phyloP scores from a whole-genome alignment of 495 filamentous ascomycete species.

The Cladorrhinum samala region DNA sequence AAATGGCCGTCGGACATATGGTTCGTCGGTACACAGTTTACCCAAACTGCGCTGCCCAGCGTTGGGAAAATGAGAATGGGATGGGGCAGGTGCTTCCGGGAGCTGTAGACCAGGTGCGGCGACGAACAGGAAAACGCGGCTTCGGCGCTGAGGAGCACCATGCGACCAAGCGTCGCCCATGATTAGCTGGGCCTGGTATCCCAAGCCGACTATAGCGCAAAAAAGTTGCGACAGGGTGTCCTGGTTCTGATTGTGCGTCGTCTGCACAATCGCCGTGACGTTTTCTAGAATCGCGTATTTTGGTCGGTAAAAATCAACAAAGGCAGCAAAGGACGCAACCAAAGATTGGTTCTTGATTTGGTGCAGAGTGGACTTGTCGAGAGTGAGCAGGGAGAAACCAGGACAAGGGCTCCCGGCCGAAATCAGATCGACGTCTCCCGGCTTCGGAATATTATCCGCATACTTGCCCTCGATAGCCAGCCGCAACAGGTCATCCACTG shows the following conservation, averaged over 20 bases:
- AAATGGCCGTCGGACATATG: constrained; percentile 48
- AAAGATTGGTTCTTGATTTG: constrained; percentile 61
- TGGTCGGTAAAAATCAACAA: constrained; percentile 66
- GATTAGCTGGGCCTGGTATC: constrained; percentile 62
- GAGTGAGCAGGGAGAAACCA: constrained; percentile 61
- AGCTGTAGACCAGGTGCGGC: constrained; percentile 55
- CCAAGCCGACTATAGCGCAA: constrained; percentile 62
- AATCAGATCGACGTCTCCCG: constrained; percentile 62
- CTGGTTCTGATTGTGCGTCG: constrained; percentile 31
- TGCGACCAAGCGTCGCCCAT: constrained; percentile 62
- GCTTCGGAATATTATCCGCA: constrained; percentile 38
- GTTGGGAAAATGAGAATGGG: constrained; percentile 52
- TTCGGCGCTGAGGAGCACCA: constrained; percentile 56
- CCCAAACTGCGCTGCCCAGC: constrained; percentile 40
- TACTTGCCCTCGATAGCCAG: constrained; percentile 48
- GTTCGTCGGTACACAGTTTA: constrained; percentile 51
- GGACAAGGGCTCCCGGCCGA: constrained; percentile 68
- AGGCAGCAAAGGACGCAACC: constrained; percentile 66
- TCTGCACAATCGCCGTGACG: constrained; percentile 53
- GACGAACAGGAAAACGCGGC: constrained; percentile 59
- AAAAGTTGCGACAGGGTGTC: constrained; percentile 64
- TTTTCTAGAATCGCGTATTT: constrained; percentile 70
- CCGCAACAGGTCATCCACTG: constrained; percentile 60
- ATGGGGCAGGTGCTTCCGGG: constrained; percentile 46
- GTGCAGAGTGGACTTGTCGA: constrained; percentile 35